phyloP scores from a whole-genome alignment of 2,329 filamentous ascomycete species.

The Botryotinia convoluta region DNA sequence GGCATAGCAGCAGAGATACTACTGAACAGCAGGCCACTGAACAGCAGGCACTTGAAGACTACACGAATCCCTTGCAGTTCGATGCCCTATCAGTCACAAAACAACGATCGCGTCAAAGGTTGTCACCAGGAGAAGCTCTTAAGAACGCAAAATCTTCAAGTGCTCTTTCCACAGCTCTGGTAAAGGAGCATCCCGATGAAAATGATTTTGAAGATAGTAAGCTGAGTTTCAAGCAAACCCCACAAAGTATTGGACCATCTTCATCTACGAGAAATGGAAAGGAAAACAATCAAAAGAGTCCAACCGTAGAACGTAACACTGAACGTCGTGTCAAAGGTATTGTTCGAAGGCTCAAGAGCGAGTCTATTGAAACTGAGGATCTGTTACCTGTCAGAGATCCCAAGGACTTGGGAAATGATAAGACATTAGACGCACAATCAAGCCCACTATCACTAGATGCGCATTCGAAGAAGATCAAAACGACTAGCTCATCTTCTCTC shows the following conservation, averaged over 20 bases:
- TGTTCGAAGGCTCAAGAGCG: conserved; percentile 3
- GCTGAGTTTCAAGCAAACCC: not conserved
- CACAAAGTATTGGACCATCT: not conserved
- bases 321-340: not conserved
- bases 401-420: not conserved
- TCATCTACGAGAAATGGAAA: not conserved
- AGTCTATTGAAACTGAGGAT: not conserved
- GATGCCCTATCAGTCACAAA: conserved; percentile 32
- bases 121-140: conserved; percentile 5
- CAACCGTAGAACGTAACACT: not conserved
- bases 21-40: not conserved
- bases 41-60: not conserved
- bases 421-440: not conserved
- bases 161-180: conserved; percentile 16
- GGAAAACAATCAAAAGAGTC: not conserved
- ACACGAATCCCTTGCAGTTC: not conserved
- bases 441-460: not conserved
- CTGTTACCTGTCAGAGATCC: not conserved
- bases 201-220: not conserved
- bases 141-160: conserved; percentile 12
- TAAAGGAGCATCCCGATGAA: conserved; percentile 18
- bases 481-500: not conserved
- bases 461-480: not conserved
- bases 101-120: conserved; percentile 19
- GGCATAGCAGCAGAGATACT: not conserved